Evolutionary conservation across 2,329 filamentous ascomycete genomes (phyloP).

Genomic region (Ceratocystis destructans): DNA sequence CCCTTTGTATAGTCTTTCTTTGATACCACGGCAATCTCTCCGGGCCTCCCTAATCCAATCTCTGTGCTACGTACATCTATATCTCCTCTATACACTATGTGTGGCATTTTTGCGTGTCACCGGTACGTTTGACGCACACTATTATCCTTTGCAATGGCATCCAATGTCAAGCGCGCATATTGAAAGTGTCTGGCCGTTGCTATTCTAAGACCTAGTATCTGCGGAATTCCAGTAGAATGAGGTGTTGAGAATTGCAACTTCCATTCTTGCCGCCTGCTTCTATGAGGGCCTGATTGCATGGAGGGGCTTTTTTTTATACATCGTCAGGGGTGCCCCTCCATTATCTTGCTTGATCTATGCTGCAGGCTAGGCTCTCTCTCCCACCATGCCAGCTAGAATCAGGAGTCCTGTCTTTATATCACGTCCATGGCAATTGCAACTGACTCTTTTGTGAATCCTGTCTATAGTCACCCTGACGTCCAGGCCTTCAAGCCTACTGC

Average conservation of each 20-base stretch:
- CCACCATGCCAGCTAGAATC: neutral
- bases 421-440: neutral
- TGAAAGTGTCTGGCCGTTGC: neutral
- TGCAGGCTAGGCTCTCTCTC: no score
- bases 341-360: neutral
- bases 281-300: neutral
- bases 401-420: constrained; percentile 2
- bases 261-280: neutral
- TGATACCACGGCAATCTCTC: neutral
- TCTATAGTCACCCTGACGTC: constrained; percentile 69
- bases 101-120: constrained; percentile 94
- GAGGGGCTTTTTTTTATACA: neutral
- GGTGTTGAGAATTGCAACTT: neutral
- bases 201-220: neutral
- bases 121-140: constrained; percentile 41
- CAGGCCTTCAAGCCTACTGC: constrained; percentile 93
- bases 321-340: neutral
- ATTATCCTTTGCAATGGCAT: neutral
- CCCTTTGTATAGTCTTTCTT: neutral
- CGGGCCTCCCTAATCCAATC: neutral
- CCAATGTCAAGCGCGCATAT: neutral
- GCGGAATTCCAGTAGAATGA: neutral
- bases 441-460: constrained; percentile 1
- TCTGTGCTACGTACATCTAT: neutral
- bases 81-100: constrained; percentile 46